Base-by-base conservation (phyloP, 2,329 filamentous ascomycete species). In the Paracoccidioides brasiliensis region DNA sequence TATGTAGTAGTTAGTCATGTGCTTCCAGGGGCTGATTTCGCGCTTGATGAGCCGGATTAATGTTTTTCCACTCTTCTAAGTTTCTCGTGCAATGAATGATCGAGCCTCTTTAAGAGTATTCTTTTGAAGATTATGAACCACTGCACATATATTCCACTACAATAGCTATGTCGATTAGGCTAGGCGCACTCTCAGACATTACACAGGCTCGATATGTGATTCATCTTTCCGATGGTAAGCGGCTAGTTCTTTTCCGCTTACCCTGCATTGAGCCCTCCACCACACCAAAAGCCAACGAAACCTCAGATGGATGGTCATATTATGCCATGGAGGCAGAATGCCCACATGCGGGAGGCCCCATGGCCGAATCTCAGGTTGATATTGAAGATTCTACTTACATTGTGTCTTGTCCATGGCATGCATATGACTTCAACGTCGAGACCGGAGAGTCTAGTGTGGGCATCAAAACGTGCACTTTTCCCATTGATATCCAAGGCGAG, bases 281-380 rank as follows among this genome's bases (percentile, higher is more conserved):
- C 7, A 61, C 58, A 42, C 55, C 59, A 44, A 66, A 64, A 61
- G 48, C 62, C 37, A 68, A 69, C 52, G 67, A 72, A 52, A 67
- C 63, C 6, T 57, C 57, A 4, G 63, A 71, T 63, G 72, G 70
- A 33, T 76, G 74, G 73, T 69, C 66, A 1, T 76, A 74, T 57
- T 76, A 72, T 60, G 71, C 73, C 35, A 76, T 76, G 74, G 73
- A 75, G 59, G 73, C 74, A 0, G 72, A 75, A 54, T 76, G 74
- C 50, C 74, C 74, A 2, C 74, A 76, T 57, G 73, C 74, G 0
- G 74, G 74, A 7, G 74, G 74, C 0, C 74, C 74, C 0, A 74
- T 76, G 73, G 63, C 68, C 5, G 72, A 75, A 15, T 72, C 73
- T 0, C 67, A 70, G 6, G 68, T 76, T 30, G 74, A 76, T 54